Base-by-base conservation (phyloP, 495 filamentous ascomycete species). In the Talaromyces wortmannii region DNA sequence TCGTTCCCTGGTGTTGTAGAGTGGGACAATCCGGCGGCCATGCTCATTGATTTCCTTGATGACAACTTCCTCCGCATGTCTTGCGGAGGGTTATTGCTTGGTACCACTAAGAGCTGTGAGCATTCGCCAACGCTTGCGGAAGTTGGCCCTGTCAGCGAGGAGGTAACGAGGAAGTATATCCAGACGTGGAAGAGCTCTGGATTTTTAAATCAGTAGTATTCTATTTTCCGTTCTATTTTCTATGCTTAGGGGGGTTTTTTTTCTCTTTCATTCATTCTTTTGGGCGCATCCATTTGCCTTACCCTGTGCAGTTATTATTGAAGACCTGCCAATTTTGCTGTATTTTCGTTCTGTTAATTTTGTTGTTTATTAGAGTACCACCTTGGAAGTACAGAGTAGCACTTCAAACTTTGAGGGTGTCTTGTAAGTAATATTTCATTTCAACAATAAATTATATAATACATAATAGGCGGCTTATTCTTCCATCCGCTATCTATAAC, bases 21-120 rank as follows among this genome's bases (percentile, higher is more conserved):
- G 31, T 13, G 18, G 1, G 67, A 79, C 12, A 83, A 83, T 51
- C 81, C 82, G 0, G 79, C 79, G 0, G 55, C 56, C 0, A 52
- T 50, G 11, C 61, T 81, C 46, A 23, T 74, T 0, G 79, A 80
- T 7, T 83, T 83, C 57, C 52, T 83, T 12, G 78, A 80, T 15
- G 56, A 59, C 11, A 68, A 83, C 36, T 85, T 74, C 50, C 15
- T 71, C 2, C 63, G 74, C 3, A 81, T 84, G 79, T 75, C 75
- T 0, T 83, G 81, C 50, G 77, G 76, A 13, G 78, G 76, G 0
- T 58, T 83, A 0, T 16, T 82, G 0, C 55, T 83, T 48, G 75
- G 75, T 31, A 70, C 70, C 0, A 57, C 52, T 13, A 69, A 69
- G 45, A 59, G 62, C 11, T 32, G 55, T 0, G 72, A 78, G 56